Conservation (phyloP, 2,329 filamentous ascomycete species). For the Xylaria digitata region DNA sequence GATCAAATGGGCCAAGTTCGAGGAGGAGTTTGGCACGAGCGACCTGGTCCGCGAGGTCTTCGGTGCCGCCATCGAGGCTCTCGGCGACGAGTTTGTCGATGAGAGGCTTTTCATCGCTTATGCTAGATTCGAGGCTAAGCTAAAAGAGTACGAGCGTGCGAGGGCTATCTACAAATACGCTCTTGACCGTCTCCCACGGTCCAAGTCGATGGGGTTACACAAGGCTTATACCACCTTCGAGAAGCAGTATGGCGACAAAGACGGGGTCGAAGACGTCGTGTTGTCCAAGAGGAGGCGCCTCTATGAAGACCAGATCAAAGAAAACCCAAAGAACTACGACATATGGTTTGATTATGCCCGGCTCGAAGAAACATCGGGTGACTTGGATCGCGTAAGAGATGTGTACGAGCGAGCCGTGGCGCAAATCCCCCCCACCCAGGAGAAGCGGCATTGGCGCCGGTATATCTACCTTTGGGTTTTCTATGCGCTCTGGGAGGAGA, state of each 20-base stretch:
- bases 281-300: constrained; percentile 91
- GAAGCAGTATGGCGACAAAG: constrained; percentile 94
- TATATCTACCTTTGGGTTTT: constrained; percentile 99
- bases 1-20: constrained; percentile 99
- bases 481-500: constrained; percentile 95
- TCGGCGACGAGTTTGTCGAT: constrained; percentile 96
- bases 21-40: constrained; percentile 93
- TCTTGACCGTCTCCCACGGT: constrained; percentile 88
- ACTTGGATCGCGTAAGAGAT: constrained; percentile 85
- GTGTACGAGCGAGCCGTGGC: constrained; percentile 96
- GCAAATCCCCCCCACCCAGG: constrained; percentile 92
- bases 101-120: constrained; percentile 96
- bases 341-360: constrained; percentile 96
- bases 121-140: constrained; percentile 91
- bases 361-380: constrained; percentile 86
- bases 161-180: constrained; percentile 98
- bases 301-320: constrained; percentile 93
- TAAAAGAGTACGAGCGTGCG: constrained; percentile 94
- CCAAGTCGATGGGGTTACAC: constrained; percentile 85
- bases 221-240: constrained; percentile 97
- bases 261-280: constrained; percentile 95
- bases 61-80: constrained; percentile 84
- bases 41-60: constrained; percentile 94
- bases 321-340: constrained; percentile 97
- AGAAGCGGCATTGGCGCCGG: constrained; percentile 95